These are phyloP conservation scores for Eragrostis tef DNA, from an alignment of 202 grass and related monocot genomes.

Conservation along the genomic window DNA sequence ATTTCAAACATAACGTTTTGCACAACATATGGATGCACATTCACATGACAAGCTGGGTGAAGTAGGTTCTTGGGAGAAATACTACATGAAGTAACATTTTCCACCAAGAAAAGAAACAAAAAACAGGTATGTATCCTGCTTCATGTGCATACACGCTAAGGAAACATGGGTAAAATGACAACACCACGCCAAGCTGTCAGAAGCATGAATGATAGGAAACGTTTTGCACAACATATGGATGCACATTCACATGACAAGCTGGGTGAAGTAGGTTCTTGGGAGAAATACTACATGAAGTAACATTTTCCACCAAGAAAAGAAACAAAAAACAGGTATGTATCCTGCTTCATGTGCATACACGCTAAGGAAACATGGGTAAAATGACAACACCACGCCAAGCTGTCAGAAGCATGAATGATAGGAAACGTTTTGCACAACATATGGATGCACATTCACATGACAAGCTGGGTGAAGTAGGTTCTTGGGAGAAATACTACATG, in stretches of 20 bases:
- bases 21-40: neutral
- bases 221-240: no score
- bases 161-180: conserved; percentile 13
- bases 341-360: neutral
- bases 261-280: no score
- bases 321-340: neutral
- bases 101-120: neutral
- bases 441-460: no score
- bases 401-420: conserved; percentile 36
- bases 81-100: neutral
- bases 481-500: neutral
- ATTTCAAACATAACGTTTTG: neutral
- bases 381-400: neutral
- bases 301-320: neutral
- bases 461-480: no score
- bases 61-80: neutral
- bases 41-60: neutral
- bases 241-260: no score
- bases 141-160: neutral
- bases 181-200: neutral
- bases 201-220: conserved; percentile 35
- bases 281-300: neutral
- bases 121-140: neutral
- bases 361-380: conserved; percentile 16
- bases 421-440: no score